These are phyloP conservation scores for Acer campestre DNA, from an alignment of 345 rosid genomes.

Conservation along the genomic window DNA sequence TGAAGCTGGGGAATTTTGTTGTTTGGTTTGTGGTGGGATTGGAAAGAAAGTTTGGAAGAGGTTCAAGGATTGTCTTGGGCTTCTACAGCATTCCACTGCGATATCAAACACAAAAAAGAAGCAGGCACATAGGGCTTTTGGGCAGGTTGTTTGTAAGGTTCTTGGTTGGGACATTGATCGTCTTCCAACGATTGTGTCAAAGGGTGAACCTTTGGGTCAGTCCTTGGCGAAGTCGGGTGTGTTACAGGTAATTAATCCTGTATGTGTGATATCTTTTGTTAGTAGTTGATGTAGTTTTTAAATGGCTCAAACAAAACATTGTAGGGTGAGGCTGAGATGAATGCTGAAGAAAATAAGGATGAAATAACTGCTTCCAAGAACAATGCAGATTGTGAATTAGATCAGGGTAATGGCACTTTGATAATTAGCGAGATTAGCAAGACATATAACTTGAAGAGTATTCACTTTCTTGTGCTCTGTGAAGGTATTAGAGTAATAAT, in stretches of 20 bases:
- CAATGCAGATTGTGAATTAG: slow-evolving; percentile 10
- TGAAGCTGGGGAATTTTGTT: slow-evolving; percentile 42
- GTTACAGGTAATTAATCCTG: slow-evolving; percentile 23
- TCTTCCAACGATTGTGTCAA: slow-evolving; percentile 43
- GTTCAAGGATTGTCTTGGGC: slow-evolving; percentile 45
- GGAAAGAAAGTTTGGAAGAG: slow-evolving; percentile 39
- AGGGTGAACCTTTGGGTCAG: slow-evolving; percentile 36
- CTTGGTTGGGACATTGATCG: slow-evolving; percentile 68
- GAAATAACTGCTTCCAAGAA: slow-evolving; percentile 7
- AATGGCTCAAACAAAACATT: slow-evolving; percentile 2
- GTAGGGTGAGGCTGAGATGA: slow-evolving; percentile 23
- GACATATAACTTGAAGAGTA: slow-evolving; percentile 1
- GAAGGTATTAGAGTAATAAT: neutral
- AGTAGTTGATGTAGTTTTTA: neutral
- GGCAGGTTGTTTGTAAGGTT: slow-evolving; percentile 67
- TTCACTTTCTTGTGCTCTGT: neutral
- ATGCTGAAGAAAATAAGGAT: slow-evolving; percentile 12
- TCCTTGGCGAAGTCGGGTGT: slow-evolving; percentile 20
- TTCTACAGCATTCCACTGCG: slow-evolving; percentile 49
- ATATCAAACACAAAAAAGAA: slow-evolving; percentile 45
- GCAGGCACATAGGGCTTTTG: slow-evolving; percentile 69
- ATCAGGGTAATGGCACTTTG: too few species aligned
- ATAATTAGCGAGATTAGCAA: too few species aligned
- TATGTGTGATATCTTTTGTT: neutral
- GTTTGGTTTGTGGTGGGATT: slow-evolving; percentile 49